Percentiles rank a stretch among this genome's conserved stretches.
These are phyloP conservation scores for Lavandula angustifolia DNA, from an alignment of 257 asterid genomes.

Conservation along the genomic window DNA sequence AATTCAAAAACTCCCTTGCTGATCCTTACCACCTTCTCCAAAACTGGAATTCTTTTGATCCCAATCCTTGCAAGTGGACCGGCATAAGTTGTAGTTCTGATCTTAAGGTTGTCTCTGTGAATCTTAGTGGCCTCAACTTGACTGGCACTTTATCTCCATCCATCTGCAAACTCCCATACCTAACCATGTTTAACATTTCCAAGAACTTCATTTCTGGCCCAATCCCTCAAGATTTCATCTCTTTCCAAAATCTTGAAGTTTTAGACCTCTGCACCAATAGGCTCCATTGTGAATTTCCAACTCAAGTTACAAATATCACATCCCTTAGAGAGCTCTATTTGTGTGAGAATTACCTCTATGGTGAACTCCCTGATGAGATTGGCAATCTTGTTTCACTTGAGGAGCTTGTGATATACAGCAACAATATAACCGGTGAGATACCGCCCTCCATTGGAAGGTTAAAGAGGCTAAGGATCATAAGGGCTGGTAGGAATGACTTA, in stretches of 20 bases:
- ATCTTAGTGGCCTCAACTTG: slow-evolving; percentile 54
- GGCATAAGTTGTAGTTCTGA: slow-evolving; percentile 54
- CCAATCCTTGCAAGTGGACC: slow-evolving; percentile 73
- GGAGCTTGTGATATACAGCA: slow-evolving; percentile 81
- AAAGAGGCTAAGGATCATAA: slow-evolving; percentile 57
- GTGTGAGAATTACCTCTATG: slow-evolving; percentile 72
- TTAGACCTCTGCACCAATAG: slow-evolving; percentile 85
- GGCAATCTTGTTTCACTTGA: slow-evolving; percentile 56
- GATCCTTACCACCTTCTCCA: slow-evolving; percentile 61
- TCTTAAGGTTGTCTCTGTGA: slow-evolving; percentile 48
- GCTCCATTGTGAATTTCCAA: slow-evolving; percentile 55
- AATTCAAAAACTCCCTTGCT: slow-evolving; percentile 52
- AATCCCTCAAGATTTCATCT: slow-evolving; percentile 51
- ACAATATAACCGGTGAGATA: slow-evolving; percentile 69
- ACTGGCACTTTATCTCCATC: slow-evolving; percentile 67
- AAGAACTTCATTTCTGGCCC: slow-evolving; percentile 68
- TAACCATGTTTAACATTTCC: slow-evolving; percentile 55
- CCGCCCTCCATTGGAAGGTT: slow-evolving; percentile 60
- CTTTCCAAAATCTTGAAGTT: slow-evolving; percentile 46
- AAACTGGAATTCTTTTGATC: slow-evolving; percentile 57
- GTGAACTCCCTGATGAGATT: slow-evolving; percentile 63
- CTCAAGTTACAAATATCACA: slow-evolving; percentile 46
- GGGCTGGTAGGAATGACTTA: slow-evolving; percentile 64
- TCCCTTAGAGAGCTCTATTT: slow-evolving; percentile 63
- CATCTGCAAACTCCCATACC: slow-evolving; percentile 60